These are phyloP conservation scores for Eucalyptus polyanthemos DNA, from an alignment of 345 rosid species.

Conservation along the genomic window DNA sequence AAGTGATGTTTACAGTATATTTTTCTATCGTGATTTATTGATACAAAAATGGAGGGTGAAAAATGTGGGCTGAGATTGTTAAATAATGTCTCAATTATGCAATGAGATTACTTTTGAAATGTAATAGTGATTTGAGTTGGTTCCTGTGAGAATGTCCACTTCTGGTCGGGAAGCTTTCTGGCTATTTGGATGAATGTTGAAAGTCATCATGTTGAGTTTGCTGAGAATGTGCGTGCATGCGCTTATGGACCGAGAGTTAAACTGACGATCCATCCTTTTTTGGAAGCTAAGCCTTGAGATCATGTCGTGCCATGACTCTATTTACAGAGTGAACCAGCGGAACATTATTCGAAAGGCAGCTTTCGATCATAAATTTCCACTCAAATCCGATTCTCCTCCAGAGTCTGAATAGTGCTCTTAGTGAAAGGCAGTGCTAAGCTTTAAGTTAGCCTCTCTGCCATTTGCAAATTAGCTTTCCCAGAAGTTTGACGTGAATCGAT, in stretches of 20 bases:
- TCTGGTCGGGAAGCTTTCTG: background rate
- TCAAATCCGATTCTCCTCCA: background rate
- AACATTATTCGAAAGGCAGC: background rate
- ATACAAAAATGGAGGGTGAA: background rate
- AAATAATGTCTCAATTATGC: background rate
- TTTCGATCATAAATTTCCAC: background rate
- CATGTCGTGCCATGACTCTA: background rate
- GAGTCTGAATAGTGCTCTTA: background rate
- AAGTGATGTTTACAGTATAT: background rate
- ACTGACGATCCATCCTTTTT: background rate
- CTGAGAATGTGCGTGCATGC: background rate
- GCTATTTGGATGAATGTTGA: background rate
- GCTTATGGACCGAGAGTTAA: background rate
- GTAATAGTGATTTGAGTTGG: background rate
- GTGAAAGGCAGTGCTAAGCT: background rate
- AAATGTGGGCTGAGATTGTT: background rate
- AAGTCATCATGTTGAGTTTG: background rate
- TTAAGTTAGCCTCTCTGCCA: too few species aligned
- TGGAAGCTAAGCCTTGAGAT: background rate
- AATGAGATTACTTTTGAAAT: background rate
- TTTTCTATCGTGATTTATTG: background rate
- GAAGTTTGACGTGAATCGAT: too few species aligned
- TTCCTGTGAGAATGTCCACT: background rate
- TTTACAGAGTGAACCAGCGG: background rate
- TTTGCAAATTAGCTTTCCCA: too few species aligned